Evolutionary conservation across 2,329 filamentous ascomycete species (phyloP).

Genomic region (Aschersonia sp.): DNA sequence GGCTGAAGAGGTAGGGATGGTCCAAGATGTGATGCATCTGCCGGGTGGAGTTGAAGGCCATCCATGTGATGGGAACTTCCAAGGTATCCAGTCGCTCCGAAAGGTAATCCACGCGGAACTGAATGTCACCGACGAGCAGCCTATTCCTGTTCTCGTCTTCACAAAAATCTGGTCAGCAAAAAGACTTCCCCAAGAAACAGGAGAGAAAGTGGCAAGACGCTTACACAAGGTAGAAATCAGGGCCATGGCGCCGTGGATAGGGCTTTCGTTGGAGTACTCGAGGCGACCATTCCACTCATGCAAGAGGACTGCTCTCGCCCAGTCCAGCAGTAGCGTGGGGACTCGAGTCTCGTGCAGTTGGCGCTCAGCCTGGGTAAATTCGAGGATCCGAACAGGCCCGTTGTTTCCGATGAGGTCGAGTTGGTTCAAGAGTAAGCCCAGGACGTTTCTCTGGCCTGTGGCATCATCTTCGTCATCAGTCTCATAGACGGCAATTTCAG

Average conservation of each 20-base stretch:
- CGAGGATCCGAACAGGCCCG: conserved; percentile 27
- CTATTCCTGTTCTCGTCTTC: conserved; percentile 46
- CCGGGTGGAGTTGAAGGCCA: conserved; percentile 43
- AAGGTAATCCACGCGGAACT: conserved; percentile 64
- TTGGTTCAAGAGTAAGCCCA: conserved; percentile 34
- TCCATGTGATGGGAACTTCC: conserved; percentile 60
- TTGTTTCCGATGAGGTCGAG: conserved; percentile 33
- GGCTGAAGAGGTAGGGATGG: conserved; percentile 66
- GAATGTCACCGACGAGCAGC: conserved; percentile 49
- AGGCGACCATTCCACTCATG: conserved; percentile 69
- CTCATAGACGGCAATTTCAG: conserved; percentile 25
- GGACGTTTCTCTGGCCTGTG: conserved; percentile 23
- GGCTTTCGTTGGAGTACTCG: conserved; percentile 52
- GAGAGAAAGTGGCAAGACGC: conserved; percentile 9
- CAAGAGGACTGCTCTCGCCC: conserved; percentile 60
- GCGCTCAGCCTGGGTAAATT: conserved; percentile 36
- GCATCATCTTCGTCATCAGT: conserved; percentile 16
- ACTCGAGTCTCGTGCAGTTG: conserved; percentile 41
- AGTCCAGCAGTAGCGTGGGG: conserved; percentile 48
- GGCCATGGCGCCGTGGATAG: conserved; percentile 63
- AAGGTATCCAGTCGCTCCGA: conserved; percentile 62
- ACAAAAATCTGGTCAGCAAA: not conserved
- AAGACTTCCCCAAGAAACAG: not conserved
- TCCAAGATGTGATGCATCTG: conserved; percentile 62
- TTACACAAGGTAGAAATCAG: conserved; percentile 60